Evolutionary conservation across 2,329 filamentous ascomycete genomes (phyloP).

Genomic region (Pseudogymnoascus sp.): DNA sequence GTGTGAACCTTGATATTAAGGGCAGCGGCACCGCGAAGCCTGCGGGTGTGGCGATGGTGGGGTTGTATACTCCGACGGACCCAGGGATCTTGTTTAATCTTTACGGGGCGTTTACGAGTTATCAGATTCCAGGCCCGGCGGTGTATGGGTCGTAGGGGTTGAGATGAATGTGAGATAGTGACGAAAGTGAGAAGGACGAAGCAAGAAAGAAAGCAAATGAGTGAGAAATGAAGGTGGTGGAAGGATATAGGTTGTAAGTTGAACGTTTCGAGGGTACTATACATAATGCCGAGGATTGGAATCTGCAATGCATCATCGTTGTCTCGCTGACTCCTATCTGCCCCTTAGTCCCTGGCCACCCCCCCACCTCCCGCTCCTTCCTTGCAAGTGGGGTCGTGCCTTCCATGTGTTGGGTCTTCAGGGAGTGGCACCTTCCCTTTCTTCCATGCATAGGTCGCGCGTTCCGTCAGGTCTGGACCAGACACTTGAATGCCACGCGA

Average conservation of each 20-base stretch:
- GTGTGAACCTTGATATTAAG: constrained; percentile 34
- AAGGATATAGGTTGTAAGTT: not conserved
- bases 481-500: not conserved
- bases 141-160: constrained; percentile 22
- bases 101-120: constrained; percentile 30
- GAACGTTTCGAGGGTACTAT: not conserved
- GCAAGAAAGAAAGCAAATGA: not conserved
- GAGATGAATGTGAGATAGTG: not conserved
- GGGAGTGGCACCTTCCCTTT: not conserved
- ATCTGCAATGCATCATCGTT: not conserved
- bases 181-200: not conserved
- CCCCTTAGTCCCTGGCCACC: not conserved
- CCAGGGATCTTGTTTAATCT: constrained; percentile 36
- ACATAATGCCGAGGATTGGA: not conserved
- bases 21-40: constrained; percentile 21
- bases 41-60: constrained; percentile 20
- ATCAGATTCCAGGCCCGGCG: constrained; percentile 36
- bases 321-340: not conserved
- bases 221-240: not conserved
- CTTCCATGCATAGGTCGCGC: not conserved
- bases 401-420: not conserved
- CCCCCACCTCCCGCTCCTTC: not conserved
- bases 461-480: not conserved
- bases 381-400: not conserved
- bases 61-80: constrained; percentile 32